Conservation (phyloP, 2,329 filamentous ascomycete genomes). For the Ascochyta viciae-villosae region DNA sequence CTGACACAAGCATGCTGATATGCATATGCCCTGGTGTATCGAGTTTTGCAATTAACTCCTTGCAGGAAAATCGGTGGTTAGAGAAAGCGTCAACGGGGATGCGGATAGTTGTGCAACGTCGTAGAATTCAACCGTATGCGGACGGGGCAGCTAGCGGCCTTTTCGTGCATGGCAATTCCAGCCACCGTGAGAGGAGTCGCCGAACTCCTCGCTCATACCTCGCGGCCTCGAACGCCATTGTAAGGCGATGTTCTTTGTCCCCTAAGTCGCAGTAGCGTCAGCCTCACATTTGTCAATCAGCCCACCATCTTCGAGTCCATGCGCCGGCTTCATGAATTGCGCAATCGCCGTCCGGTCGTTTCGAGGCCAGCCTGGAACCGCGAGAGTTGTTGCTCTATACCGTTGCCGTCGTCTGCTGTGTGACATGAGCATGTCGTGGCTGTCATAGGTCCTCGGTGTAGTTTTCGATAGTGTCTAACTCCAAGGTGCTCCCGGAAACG, state of each 20-base stretch:
- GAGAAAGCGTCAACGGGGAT: conserved; percentile 32
- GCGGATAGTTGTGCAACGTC: conserved; percentile 40
- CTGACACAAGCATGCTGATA: neutral
- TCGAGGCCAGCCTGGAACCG: neutral
- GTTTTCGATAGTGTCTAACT: conserved; percentile 26
- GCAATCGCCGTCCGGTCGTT: neutral
- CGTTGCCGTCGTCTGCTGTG: conserved; percentile 32
- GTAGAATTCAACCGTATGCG: conserved; percentile 42
- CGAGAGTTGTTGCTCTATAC: neutral
- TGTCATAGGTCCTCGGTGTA: conserved; percentile 23
- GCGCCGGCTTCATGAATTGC: conserved; percentile 1
- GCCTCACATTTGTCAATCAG: conserved; percentile 2
- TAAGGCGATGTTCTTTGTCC: conserved; percentile 8
- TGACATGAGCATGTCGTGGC: conserved; percentile 32
- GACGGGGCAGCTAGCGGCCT: conserved; percentile 28
- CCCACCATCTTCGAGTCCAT: neutral
- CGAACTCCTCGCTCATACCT: conserved; percentile 6
- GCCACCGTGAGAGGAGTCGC: conserved; percentile 33
- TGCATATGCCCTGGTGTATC: neutral
- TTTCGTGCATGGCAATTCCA: conserved; percentile 26
- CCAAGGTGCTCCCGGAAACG: conserved; percentile 27
- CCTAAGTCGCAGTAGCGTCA: conserved; percentile 1
- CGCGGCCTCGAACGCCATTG: conserved; percentile 1
- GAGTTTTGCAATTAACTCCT: neutral
- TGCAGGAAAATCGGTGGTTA: conserved; percentile 33